Conservation (phyloP, 2,329 filamentous ascomycete species). For the Verticillium nonalfalfae region DNA sequence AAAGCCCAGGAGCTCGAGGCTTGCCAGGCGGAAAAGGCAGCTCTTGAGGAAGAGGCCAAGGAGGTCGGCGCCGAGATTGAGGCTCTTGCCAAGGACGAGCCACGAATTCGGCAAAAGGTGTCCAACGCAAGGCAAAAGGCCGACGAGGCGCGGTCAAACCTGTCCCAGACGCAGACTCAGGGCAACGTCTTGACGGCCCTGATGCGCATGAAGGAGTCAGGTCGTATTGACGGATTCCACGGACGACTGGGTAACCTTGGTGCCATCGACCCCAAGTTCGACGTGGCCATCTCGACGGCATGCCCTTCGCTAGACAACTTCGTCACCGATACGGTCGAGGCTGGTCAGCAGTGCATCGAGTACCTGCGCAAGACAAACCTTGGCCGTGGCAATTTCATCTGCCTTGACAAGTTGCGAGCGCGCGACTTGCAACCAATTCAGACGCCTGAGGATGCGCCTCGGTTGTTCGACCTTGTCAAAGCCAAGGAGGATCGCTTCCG, state of each 20-base stretch:
- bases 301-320: constrained; percentile 90
- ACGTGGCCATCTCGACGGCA: constrained; percentile 96
- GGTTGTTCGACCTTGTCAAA: constrained; percentile 87
- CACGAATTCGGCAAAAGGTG: constrained; percentile 74
- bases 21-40: constrained; percentile 65
- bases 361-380: constrained; percentile 96
- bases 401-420: constrained; percentile 77
- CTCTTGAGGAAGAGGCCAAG: constrained; percentile 67
- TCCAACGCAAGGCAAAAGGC: constrained; percentile 90
- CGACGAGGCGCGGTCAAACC: constrained; percentile 86
- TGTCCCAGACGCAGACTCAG: constrained; percentile 85
- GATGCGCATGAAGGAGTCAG: constrained; percentile 93
- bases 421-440: constrained; percentile 74
- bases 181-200: constrained; percentile 87
- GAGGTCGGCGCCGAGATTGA: constrained; percentile 67
- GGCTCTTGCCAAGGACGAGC: constrained; percentile 69
- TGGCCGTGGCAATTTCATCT: constrained; percentile 93
- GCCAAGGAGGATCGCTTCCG: constrained; percentile 81
- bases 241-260: constrained; percentile 91
- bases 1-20: constrained; percentile 73
- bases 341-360: constrained; percentile 96
- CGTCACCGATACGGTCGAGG: constrained; percentile 92
- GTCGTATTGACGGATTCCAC: constrained; percentile 94
- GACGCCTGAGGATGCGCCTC: constrained; percentile 86
- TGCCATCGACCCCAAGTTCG: constrained; percentile 87